Base-by-base conservation (phyloP, 768 basidiomycete species). In the Flagelloscypha sp. region DNA sequence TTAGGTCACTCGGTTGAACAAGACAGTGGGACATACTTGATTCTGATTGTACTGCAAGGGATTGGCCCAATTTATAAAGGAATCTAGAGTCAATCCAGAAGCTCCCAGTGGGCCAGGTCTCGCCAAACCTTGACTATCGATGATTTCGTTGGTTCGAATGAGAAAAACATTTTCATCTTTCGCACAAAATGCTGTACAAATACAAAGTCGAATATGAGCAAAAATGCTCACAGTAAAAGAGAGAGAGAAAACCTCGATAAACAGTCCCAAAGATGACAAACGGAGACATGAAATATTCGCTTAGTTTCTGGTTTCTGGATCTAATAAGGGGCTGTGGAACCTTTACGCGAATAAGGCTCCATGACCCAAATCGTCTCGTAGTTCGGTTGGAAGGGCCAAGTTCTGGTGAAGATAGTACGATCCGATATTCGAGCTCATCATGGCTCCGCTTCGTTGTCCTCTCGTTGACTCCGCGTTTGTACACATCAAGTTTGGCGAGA, bases 81-180 rank as follows among this genome's bases (percentile, higher is more conserved):
- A 55, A 9, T 63, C 41, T 11, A 79, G 56, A 0, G 62, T 60
- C 1, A 56, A 28, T 3, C 52, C 46, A 1, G 5, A 2, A 0
- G 30, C 27, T 6, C 40, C 49, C n/a, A n/a, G n/a, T n/a, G n/a
- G n/a, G n/a, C n/a, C n/a, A n/a, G n/a, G n/a, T n/a, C n/a, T n/a
- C n/a, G n/a, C n/a, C n/a, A n/a, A n/a, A n/a, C n/a, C n/a, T n/a
- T n/a, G n/a, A 2, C 48, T 41, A 15, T 54, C 42, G 19, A 48
- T 47, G 8, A 28, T 17, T 41, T 81, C 78, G 42, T 76, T 65
- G 0, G 77, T 79, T 35, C 61, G 62, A 24, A 74, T 52, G 6
- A 76, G 57, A 43, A 79, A 79, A 0, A 76, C 66, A 25, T 53
- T 73, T 9, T 58, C 50, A 8, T 83, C 78, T 46, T 81, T 82